Percentiles rank a stretch among this genome's conserved stretches.
Conservation (phyloP, 345 rosid species). For the Camelina sativa region DNA sequence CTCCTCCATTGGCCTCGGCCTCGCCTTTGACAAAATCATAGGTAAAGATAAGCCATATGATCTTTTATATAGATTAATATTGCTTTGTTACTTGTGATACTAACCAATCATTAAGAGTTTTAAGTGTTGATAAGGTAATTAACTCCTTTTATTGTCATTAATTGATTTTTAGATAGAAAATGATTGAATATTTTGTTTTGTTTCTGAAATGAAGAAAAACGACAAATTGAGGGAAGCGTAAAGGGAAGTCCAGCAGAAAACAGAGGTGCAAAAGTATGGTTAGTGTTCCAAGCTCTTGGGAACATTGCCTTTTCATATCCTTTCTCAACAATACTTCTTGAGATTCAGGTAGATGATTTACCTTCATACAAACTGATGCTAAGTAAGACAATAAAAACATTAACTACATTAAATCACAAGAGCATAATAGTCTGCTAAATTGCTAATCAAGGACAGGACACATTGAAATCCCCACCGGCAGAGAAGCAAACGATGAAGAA, state of each 20-base stretch:
- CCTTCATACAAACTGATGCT: background rate
- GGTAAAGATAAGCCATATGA: constrained; percentile 8
- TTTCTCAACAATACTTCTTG: constrained; percentile 62
- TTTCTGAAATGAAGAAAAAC: constrained; percentile 47
- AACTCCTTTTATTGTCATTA: too few relatives aligned
- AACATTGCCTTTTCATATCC: constrained; percentile 83
- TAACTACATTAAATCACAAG: too few relatives aligned
- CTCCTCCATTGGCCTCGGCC: constrained; percentile 45
- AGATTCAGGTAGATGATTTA: constrained; percentile 59
- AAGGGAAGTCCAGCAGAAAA: constrained; percentile 61
- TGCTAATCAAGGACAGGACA: constrained; percentile 51
- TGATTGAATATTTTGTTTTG: background rate
- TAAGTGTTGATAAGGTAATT: too few relatives aligned
- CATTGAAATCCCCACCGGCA: constrained; percentile 61
- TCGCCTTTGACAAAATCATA: constrained; percentile 36
- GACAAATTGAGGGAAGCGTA: constrained; percentile 57
- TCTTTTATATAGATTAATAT: background rate
- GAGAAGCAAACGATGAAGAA: constrained; percentile 80
- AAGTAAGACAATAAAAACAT: too few relatives aligned
- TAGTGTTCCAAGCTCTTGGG: constrained; percentile 78
- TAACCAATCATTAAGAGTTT: too few relatives aligned
- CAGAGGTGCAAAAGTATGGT: constrained; percentile 61
- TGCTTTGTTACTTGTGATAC: too few relatives aligned
- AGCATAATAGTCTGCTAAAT: too few relatives aligned
- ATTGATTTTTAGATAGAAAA: background rate